phyloP scores from a whole-genome alignment of 441 rosid species.

The Gossypium aridum region DNA sequence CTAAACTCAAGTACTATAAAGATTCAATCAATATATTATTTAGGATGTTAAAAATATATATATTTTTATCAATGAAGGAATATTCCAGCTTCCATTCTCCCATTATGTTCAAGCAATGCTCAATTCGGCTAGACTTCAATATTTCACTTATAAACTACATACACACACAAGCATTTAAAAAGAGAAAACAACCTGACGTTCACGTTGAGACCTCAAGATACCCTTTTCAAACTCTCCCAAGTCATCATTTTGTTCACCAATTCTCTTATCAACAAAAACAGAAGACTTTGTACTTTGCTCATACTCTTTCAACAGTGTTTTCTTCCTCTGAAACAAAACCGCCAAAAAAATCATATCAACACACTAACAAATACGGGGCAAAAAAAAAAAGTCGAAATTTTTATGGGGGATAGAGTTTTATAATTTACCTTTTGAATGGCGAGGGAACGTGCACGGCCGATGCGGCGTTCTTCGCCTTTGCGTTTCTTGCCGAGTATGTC shows the following conservation, averaged over 20 bases:
- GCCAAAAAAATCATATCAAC: not conserved
- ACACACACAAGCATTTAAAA: not conserved
- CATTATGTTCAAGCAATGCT: not conserved
- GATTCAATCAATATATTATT: not conserved
- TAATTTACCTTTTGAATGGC: conserved; percentile 52
- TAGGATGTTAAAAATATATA: not conserved
- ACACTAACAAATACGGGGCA: not conserved
- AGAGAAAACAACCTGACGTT: conserved; percentile 48
- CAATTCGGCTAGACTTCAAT: not conserved
- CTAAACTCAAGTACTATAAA: not conserved
- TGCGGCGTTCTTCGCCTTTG: conserved; percentile 74
- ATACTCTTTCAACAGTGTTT: conserved; percentile 69
- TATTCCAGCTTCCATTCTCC: not conserved
- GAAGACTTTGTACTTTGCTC: conserved; percentile 68
- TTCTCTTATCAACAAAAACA: conserved; percentile 66
- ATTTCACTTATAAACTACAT: not conserved
- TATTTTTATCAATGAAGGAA: not conserved
- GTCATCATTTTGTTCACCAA: conserved; percentile 65
- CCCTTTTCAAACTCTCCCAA: conserved; percentile 77
- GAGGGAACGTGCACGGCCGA: conserved; percentile 58
- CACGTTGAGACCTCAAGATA: conserved; percentile 79
- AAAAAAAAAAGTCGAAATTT: not conserved
- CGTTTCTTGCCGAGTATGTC: conserved; percentile 82
- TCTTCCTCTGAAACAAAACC: conserved; percentile 48
- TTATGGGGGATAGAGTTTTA: not conserved